These are phyloP conservation scores for Borovskyia barvae DNA, from an alignment of 208 protist species.

Conservation along the genomic window DNA sequence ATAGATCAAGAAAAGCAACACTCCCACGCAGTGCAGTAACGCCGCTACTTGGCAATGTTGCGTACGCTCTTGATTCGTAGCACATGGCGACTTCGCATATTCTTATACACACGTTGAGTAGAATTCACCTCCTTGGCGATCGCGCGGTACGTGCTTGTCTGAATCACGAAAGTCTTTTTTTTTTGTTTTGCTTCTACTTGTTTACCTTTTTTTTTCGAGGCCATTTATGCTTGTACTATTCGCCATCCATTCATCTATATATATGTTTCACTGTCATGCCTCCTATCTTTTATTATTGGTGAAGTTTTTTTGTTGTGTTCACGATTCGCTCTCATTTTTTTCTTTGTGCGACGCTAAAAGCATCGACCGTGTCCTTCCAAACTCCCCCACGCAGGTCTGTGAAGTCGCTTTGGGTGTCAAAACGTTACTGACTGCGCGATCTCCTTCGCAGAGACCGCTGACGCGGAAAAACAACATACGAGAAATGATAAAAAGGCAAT, in stretches of 20 bases:
- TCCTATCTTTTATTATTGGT: neutral
- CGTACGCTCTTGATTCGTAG: neutral
- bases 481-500: no score
- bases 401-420: no score
- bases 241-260: neutral
- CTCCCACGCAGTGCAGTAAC: neutral
- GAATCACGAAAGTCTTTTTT: neutral
- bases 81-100: neutral
- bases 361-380: neutral
- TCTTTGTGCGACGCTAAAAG: neutral
- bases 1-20: neutral
- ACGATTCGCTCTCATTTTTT: neutral
- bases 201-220: neutral
- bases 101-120: no score
- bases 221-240: neutral
- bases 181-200: neutral
- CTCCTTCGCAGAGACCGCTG: no score
- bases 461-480: no score
- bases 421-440: no score
- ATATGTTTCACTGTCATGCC: neutral
- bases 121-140: no score
- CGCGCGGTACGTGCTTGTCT: no score
- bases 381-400: no score
- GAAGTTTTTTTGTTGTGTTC: neutral
- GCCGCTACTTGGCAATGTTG: neutral